Conservation (phyloP, 768 basidiomycete genomes). For the Phlebiopsis gigantea region DNA sequence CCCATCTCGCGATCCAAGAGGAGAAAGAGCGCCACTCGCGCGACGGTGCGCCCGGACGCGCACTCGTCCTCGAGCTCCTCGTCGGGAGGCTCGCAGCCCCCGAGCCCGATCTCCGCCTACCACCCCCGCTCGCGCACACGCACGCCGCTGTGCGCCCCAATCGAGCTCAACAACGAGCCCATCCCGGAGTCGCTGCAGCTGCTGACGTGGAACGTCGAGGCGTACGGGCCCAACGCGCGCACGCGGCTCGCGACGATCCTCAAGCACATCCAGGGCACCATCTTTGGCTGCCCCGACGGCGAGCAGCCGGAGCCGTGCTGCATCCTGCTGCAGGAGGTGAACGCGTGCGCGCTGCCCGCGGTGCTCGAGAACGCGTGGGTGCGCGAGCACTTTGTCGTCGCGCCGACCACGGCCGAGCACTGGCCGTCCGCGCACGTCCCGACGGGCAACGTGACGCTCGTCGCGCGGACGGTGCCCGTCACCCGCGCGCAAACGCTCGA, state of each 20-base stretch:
- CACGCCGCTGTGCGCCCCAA: background rate
- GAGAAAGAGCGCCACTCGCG: background rate
- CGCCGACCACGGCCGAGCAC: conserved; percentile 46
- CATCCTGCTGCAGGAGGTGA: conserved; percentile 69
- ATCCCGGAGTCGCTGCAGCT: conserved; percentile 45
- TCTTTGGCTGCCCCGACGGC: conserved; percentile 41
- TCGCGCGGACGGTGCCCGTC: conserved; percentile 52
- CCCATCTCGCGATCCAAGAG: background rate
- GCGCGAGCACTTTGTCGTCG: conserved; percentile 49
- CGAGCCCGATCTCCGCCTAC: conserved; percentile 6
- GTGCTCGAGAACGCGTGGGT: conserved; percentile 62
- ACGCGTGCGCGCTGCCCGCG: conserved; percentile 34
- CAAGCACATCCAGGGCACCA: conserved; percentile 47
- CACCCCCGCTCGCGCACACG: background rate
- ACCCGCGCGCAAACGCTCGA: conserved; percentile 43
- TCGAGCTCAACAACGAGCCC: background rate
- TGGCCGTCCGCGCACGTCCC: conserved; percentile 51
- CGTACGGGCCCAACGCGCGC: conserved; percentile 28
- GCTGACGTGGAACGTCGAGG: conserved; percentile 73
- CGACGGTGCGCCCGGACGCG: background rate
- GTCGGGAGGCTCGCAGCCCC: background rate
- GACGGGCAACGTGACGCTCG: conserved; percentile 72
- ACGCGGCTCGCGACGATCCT: conserved; percentile 46
- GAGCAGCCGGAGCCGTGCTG: conserved; percentile 50
- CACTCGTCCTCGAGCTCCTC: background rate